phyloP scores from a whole-genome alignment of 1,139 yeast species.

The Taiozyma onychis region DNA sequence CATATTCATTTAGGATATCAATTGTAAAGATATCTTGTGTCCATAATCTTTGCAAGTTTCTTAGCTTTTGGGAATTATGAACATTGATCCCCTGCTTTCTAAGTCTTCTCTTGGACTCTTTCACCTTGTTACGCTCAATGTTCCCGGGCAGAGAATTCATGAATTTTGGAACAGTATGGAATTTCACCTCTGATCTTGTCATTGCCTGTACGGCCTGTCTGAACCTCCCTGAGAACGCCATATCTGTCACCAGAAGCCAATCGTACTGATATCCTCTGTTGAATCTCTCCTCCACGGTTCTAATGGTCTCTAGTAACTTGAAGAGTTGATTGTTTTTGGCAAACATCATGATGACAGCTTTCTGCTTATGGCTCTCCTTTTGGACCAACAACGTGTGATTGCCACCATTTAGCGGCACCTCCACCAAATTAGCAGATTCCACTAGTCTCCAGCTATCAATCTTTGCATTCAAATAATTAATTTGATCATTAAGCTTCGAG shows the following conservation, averaged over 20 bases:
- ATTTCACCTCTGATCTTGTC: constrained; percentile 41
- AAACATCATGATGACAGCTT: constrained; percentile 67
- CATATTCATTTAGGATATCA: constrained; percentile 46
- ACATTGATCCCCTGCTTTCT: constrained; percentile 24
- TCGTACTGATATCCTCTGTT: constrained; percentile 35
- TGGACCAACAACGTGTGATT: not conserved
- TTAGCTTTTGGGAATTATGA: constrained; percentile 20
- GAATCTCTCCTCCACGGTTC: constrained; percentile 68
- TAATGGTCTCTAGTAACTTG: constrained; percentile 53
- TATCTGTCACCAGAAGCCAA: constrained; percentile 12
- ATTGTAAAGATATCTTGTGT: constrained; percentile 77
- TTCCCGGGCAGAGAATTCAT: constrained; percentile 45
- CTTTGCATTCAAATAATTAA: not conserved
- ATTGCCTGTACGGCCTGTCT: constrained; percentile 33
- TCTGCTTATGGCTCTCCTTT: not conserved
- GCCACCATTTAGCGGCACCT: not conserved
- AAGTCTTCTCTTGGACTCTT: constrained; percentile 41
- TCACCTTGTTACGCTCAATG: constrained; percentile 52
- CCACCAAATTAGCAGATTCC: not conserved
- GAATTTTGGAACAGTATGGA: constrained; percentile 38
- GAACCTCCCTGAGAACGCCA: constrained; percentile 33
- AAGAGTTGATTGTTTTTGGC: constrained; percentile 69
- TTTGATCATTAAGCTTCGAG: not conserved
- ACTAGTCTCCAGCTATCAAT: not conserved
- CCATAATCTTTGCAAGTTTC: constrained; percentile 86